phyloP scores from a whole-genome alignment of 768 basidiomycete genomes.

The button mushroom (Agaricus bisporus) region DNA sequence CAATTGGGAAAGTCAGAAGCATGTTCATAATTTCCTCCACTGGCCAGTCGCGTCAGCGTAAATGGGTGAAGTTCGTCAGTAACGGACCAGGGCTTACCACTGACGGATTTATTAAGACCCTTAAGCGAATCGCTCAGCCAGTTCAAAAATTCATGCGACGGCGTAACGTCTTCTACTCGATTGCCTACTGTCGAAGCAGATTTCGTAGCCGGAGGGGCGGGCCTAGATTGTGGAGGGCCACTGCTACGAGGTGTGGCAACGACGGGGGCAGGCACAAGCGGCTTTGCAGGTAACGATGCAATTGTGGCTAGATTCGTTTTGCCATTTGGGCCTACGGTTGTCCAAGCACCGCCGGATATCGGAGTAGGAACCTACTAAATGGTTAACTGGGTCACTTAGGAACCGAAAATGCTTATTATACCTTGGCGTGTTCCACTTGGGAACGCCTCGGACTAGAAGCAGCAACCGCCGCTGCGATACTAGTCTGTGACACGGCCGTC shows the following conservation, averaged over 20 bases:
- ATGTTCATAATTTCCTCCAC: constrained; percentile 97
- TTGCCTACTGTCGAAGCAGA: constrained; percentile 24
- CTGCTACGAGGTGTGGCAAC: constrained; percentile 29
- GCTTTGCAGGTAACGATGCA: constrained; percentile 20
- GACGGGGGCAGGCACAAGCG: constrained; percentile 11
- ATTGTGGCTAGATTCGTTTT: constrained; percentile 40
- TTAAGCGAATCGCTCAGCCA: constrained; percentile 88
- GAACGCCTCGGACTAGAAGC: constrained; percentile 56
- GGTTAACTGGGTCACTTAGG: background rate
- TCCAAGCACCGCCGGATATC: constrained; percentile 60
- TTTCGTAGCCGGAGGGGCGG: constrained; percentile 30
- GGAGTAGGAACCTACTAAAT: constrained; percentile 10
- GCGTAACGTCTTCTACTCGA: constrained; percentile 61
- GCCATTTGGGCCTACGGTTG: constrained; percentile 78
- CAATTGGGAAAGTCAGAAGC: constrained; percentile 90
- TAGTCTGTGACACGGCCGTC: constrained; percentile 47
- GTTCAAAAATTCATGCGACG: constrained; percentile 86
- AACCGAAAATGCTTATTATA: constrained; percentile 18
- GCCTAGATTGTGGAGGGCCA: constrained; percentile 28
- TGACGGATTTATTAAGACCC: constrained; percentile 65
- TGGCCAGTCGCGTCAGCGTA: constrained; percentile 23
- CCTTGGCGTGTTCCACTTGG: constrained; percentile 79
- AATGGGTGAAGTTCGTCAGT: background rate
- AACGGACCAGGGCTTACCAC: constrained; percentile 39
- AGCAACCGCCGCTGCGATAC: constrained; percentile 43